Conservation (phyloP, 1,284 basidiomycete genomes). For the Rhodotorula sp. region DNA sequence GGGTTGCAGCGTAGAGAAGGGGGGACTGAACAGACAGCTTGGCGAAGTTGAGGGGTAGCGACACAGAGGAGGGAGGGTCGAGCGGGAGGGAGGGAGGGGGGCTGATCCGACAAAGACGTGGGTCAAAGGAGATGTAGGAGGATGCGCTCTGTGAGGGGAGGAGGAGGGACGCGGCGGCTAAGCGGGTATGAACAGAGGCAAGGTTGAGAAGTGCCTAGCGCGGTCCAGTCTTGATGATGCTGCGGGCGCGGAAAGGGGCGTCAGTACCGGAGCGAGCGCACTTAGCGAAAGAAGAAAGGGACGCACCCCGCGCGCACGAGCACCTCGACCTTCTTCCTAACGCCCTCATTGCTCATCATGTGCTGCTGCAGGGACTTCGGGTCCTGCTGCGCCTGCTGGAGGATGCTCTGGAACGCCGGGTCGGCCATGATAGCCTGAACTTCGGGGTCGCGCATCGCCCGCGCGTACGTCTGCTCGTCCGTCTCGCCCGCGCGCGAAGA, state of each 20-base stretch:
- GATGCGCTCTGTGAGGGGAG: too few relatives aligned
- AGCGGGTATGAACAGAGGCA: neutral
- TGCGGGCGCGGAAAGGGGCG: neutral
- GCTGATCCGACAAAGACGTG: too few relatives aligned
- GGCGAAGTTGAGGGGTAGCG: too few relatives aligned
- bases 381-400: slow-evolving; percentile 90
- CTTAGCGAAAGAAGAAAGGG: neutral
- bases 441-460: slow-evolving; percentile 97
- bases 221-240: slow-evolving; percentile 39
- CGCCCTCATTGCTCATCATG: slow-evolving; percentile 84
- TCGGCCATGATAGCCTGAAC: slow-evolving; percentile 77
- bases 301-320: slow-evolving; percentile 58
- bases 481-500: slow-evolving; percentile 81
- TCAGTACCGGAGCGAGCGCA: neutral
- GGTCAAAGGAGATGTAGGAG: too few relatives aligned
- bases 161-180: neutral
- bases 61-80: too few relatives aligned
- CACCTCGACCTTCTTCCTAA: slow-evolving; percentile 85
- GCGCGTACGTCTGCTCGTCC: slow-evolving; percentile 87
- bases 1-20: neutral
- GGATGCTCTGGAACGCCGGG: slow-evolving; percentile 83
- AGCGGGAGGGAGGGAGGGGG: too few relatives aligned
- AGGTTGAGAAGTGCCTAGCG: neutral
- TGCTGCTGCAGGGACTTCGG: slow-evolving; percentile 91
- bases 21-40: neutral